A percentile compares a stretch with the other conserved stretches of the same genome.
These are phyloP conservation scores for Fusarium duplospermum DNA, from an alignment of 2,329 filamentous ascomycete species.

Conservation along the genomic window DNA sequence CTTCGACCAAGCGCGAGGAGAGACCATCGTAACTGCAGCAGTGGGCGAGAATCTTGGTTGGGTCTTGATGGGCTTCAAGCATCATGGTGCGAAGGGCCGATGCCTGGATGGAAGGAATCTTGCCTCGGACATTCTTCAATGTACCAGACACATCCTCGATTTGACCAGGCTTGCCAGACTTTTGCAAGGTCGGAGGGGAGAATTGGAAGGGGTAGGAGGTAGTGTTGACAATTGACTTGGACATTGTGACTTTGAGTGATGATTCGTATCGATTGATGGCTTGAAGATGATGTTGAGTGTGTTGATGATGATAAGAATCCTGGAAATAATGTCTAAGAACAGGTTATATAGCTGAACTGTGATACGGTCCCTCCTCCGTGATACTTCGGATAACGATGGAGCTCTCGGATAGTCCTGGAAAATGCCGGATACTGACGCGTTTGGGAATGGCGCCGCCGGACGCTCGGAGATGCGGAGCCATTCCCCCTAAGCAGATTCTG, in stretches of 20 bases:
- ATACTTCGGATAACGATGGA: constrained; percentile 1
- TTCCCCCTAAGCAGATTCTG: background rate
- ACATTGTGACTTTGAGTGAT: constrained; percentile 12
- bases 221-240: constrained; percentile 45
- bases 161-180: constrained; percentile 24
- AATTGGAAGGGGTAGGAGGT: constrained; percentile 50
- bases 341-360: background rate
- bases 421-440: constrained; percentile 9
- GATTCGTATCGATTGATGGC: background rate
- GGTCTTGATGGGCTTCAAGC: constrained; percentile 54
- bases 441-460: background rate
- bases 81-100: constrained; percentile 54
- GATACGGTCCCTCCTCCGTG: background rate
- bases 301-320: background rate
- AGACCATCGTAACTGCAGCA: constrained; percentile 57
- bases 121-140: constrained; percentile 27
- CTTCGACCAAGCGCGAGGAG: constrained; percentile 56
- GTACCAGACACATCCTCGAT: constrained; percentile 13
- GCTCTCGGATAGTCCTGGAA: constrained; percentile 23
- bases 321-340: background rate
- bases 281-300: background rate
- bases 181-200: constrained; percentile 19
- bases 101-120: constrained; percentile 52
- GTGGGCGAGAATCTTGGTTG: constrained; percentile 57
- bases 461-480: background rate